These are phyloP conservation scores for Boletus patriciae DNA, from an alignment of 768 basidiomycete genomes.

Conservation along the genomic window DNA sequence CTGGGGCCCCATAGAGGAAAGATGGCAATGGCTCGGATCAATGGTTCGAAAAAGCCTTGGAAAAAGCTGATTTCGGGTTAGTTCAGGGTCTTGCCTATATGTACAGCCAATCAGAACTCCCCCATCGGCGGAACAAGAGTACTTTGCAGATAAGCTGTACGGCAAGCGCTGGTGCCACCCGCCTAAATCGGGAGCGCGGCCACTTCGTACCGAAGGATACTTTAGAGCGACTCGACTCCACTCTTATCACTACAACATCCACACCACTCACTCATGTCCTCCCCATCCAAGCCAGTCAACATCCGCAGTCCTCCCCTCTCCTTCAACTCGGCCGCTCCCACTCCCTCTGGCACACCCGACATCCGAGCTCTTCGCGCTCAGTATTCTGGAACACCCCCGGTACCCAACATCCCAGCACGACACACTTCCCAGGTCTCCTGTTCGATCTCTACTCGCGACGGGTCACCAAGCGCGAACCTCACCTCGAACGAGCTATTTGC, in stretches of 20 bases:
- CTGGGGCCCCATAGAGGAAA: too few species aligned
- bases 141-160: too few species aligned
- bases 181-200: too few species aligned
- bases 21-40: too few species aligned
- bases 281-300: conserved; percentile 56
- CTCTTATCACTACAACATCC: not conserved
- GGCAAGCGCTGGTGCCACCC: too few species aligned
- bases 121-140: too few species aligned
- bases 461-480: conserved; percentile 2
- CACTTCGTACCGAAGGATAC: not conserved
- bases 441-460: conserved; percentile 10
- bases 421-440: conserved; percentile 47
- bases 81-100: too few species aligned
- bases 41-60: too few species aligned
- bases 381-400: conserved; percentile 57
- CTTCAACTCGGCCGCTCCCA: conserved; percentile 22
- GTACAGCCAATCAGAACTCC: too few species aligned
- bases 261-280: conserved; percentile 41
- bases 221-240: not conserved
- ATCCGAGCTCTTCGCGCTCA: conserved; percentile 63
- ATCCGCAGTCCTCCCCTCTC: conserved; percentile 36
- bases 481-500: conserved; percentile 15
- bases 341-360: conserved; percentile 61
- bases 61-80: too few species aligned
- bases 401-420: conserved; percentile 53